phyloP scores from a whole-genome alignment of 208 protist species.

The Angomonas deanei region DNA sequence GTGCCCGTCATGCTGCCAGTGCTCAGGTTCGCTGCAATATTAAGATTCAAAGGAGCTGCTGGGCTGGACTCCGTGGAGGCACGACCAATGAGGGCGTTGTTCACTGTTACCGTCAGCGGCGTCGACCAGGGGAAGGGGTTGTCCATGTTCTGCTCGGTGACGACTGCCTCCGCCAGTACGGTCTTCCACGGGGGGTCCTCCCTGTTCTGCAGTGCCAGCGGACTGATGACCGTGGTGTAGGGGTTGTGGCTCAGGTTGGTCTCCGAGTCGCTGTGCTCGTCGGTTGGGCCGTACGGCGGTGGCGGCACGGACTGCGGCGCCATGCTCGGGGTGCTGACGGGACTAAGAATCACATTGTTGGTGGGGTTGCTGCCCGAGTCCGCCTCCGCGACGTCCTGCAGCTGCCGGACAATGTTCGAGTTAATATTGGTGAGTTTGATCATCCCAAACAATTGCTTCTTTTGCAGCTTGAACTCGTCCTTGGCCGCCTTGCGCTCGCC shows the following conservation, averaged over 20 bases:
- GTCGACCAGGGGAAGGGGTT: not conserved
- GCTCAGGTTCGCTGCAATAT: too few relatives aligned
- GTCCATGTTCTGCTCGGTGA: not conserved
- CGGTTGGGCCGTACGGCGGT: not conserved
- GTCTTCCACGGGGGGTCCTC: constrained; percentile 4
- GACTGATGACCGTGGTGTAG: not conserved
- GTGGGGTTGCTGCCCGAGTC: not conserved
- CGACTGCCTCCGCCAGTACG: constrained; percentile 4
- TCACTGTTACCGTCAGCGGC: not conserved
- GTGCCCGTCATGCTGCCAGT: not conserved
- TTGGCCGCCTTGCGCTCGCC: not conserved
- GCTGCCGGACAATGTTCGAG: not conserved
- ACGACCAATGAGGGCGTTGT: not conserved
- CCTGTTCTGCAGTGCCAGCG: too few relatives aligned
- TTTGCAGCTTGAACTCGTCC: not conserved
- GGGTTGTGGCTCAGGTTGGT: not conserved
- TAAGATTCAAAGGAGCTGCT: too few relatives aligned
- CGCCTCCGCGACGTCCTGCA: not conserved
- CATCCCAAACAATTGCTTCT: not conserved
- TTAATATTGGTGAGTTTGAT: not conserved
- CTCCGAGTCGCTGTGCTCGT: too few relatives aligned
- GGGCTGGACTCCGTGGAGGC: too few relatives aligned
- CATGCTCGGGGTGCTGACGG: not conserved
- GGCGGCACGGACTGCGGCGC: not conserved
- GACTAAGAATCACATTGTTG: not conserved